Percentiles rank a stretch among this genome's conserved stretches.
Conservation (phyloP, 2,329 filamentous ascomycete species). For the Chalaropsis thielavioides region DNA sequence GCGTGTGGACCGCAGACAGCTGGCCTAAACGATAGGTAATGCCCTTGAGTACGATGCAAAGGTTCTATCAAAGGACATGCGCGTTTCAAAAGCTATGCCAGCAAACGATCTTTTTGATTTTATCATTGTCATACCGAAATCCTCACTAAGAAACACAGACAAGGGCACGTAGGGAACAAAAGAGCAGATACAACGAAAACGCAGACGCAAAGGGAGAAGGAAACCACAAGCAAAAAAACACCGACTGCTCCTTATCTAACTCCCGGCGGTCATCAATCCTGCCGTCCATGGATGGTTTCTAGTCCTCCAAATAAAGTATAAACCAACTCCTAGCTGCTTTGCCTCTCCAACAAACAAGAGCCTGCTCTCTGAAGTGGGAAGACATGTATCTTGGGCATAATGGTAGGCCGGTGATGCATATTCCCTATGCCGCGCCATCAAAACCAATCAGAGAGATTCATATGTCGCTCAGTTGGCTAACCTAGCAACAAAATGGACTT, state of each 20-base stretch:
- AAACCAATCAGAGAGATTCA: background rate
- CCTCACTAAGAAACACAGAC: background rate
- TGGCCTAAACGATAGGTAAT: no score
- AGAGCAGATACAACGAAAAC: background rate
- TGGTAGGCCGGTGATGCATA: background rate
- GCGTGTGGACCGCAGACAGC: no score
- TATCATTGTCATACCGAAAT: constrained; percentile 10
- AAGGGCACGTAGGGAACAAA: background rate
- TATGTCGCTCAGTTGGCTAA: background rate
- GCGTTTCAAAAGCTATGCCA: background rate
- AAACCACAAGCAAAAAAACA: constrained; percentile 7
- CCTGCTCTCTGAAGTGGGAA: background rate
- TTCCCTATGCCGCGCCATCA: background rate
- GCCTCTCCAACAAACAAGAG: background rate
- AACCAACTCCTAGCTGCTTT: background rate
- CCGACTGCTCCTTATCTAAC: constrained; percentile 11
- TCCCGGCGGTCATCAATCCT: background rate
- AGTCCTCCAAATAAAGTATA: constrained; percentile 7
- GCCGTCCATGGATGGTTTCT: background rate
- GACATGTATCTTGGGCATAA: background rate
- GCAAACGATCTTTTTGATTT: constrained; percentile 2
- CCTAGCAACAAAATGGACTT: background rate
- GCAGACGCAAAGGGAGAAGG: background rate
- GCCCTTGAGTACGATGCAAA: background rate
- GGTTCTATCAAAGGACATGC: background rate